Percentiles rank a stretch among this genome's conserved stretches.
Evolutionary conservation across 345 rosid genomes (phyloP).

Genomic region (Anastatica hierochuntica): DNA sequence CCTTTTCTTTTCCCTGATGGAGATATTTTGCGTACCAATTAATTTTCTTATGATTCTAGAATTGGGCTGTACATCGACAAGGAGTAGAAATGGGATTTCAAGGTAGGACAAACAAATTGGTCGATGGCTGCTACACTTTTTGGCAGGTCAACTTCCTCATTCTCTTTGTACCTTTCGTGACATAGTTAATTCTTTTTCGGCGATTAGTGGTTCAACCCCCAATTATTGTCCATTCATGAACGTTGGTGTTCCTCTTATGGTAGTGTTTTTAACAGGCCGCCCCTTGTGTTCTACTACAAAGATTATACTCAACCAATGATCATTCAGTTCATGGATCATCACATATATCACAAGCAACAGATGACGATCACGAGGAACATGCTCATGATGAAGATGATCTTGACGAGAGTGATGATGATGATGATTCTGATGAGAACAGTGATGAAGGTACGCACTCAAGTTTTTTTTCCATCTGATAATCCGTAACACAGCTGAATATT

Average conservation of each 20-base stretch:
- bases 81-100: slow-evolving; percentile 96
- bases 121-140: slow-evolving; percentile 96
- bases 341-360: slow-evolving; percentile 39
- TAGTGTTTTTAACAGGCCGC: slow-evolving; percentile 55
- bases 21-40: not conserved
- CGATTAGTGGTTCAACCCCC: no score
- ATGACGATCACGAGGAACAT: slow-evolving; percentile 35
- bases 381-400: slow-evolving; percentile 17
- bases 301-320: slow-evolving; percentile 17
- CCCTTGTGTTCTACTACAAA: slow-evolving; percentile 54
- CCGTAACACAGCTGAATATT: not conserved
- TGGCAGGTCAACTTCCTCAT: slow-evolving; percentile 67
- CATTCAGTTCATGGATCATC: slow-evolving; percentile 18
- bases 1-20: not conserved
- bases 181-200: not conserved
- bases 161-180: not conserved
- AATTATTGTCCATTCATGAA: not conserved
- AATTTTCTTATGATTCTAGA: slow-evolving; percentile 31
- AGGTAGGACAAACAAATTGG: slow-evolving; percentile 94
- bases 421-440: slow-evolving; percentile 15
- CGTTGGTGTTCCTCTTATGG: not conserved
- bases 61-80: slow-evolving; percentile 85
- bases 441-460: slow-evolving; percentile 5
- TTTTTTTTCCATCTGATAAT: not conserved
- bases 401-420: slow-evolving; percentile 20